Percentiles rank a stretch among this genome's conserved stretches.
Conservation (phyloP, 202 grass and related monocot species). For the Bolboschoenoplectus hybrid region DNA sequence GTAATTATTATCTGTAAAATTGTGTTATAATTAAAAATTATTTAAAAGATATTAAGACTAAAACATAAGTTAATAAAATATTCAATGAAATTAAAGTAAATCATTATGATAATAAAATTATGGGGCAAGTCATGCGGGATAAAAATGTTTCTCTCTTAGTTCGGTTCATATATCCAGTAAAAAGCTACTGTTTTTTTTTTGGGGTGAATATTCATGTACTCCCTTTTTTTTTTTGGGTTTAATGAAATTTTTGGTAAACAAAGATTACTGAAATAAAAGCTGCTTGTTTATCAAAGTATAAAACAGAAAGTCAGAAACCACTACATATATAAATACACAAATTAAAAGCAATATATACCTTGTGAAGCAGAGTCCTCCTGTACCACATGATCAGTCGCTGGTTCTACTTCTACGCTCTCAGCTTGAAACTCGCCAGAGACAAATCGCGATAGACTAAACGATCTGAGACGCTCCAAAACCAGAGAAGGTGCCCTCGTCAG, state of each 20-base stretch:
- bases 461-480: slow-evolving; percentile 63
- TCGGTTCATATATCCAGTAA: neutral
- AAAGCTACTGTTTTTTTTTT: neutral
- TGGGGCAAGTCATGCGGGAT: too few relatives aligned
- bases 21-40: too few relatives aligned
- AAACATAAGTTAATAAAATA: too few relatives aligned
- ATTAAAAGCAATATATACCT: slow-evolving; percentile 25
- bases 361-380: neutral
- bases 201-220: neutral
- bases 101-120: too few relatives aligned
- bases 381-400: neutral
- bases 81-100: too few relatives aligned
- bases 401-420: neutral
- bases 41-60: too few relatives aligned
- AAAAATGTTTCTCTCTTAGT: too few relatives aligned
- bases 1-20: too few relatives aligned
- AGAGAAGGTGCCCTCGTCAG: slow-evolving; percentile 49
- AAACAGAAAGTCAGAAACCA: neutral
- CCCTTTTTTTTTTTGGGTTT: neutral
- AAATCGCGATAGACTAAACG: slow-evolving; percentile 60
- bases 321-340: neutral
- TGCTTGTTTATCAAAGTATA: neutral
- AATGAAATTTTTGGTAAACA: neutral
- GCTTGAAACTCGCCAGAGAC: slow-evolving; percentile 21
- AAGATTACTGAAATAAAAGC: neutral